These are phyloP conservation scores for Beauveria sp. DNA, from an alignment of 2,329 filamentous ascomycete species.

Conservation along the genomic window DNA sequence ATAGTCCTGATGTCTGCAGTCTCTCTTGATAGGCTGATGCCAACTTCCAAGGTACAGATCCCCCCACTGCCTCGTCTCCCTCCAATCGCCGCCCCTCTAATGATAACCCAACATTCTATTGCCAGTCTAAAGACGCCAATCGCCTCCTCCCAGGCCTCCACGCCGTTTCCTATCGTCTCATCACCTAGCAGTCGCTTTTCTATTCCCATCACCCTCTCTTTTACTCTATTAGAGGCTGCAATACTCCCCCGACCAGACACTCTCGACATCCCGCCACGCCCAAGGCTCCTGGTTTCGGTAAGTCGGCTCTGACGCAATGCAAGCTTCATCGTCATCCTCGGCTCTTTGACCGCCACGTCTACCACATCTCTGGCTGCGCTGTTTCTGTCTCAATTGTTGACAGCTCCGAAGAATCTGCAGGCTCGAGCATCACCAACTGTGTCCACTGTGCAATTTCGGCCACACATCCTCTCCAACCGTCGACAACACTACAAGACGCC, in stretches of 20 bases:
- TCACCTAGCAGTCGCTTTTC: not conserved
- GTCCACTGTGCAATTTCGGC: not conserved
- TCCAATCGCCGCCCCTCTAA: constrained; percentile 11
- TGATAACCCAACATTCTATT: constrained; percentile 8
- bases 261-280: not conserved
- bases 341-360: not conserved
- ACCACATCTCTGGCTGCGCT: not conserved
- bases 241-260: not conserved
- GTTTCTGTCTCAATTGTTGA: constrained; percentile 2
- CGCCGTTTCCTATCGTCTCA: not conserved
- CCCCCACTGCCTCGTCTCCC: constrained; percentile 6
- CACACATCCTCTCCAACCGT: not conserved
- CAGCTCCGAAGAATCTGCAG: not conserved
- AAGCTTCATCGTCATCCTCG: constrained; percentile 1
- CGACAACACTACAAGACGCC: too few species aligned
- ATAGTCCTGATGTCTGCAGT: too few species aligned
- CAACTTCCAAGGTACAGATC: not conserved
- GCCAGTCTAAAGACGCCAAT: constrained; percentile 10
- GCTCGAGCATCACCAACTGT: not conserved
- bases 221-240: not conserved
- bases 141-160: not conserved
- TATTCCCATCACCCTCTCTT: not conserved
- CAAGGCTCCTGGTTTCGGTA: constrained; percentile 11
- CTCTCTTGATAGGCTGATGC: too few species aligned
- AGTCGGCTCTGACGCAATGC: constrained; percentile 9